These are phyloP conservation scores for Protomyces macrosporus DNA, from an alignment of 1,139 yeast genomes.

Conservation along the genomic window DNA sequence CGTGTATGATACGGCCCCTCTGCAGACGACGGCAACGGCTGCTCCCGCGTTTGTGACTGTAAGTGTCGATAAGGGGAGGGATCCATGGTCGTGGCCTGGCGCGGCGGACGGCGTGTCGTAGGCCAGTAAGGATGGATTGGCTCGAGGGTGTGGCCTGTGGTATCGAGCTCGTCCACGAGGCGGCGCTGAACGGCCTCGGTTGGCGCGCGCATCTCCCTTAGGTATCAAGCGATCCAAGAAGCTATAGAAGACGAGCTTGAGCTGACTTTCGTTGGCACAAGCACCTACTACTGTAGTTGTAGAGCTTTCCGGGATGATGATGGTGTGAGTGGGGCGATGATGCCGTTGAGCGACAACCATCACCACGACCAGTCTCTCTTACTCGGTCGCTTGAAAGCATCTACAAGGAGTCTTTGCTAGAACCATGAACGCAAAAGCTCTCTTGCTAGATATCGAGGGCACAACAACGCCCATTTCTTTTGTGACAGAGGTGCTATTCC, in stretches of 20 bases:
- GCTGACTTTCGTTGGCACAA: no score
- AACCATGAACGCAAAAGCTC: slow-evolving; percentile 1
- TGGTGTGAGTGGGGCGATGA: background rate
- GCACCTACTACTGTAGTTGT: background rate
- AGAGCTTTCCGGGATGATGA: background rate
- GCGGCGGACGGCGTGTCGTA: no score
- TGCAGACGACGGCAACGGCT: no score
- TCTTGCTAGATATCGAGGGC: slow-evolving; percentile 63
- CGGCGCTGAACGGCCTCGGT: background rate
- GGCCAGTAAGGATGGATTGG: background rate
- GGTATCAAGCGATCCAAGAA: no score
- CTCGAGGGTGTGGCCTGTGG: background rate
- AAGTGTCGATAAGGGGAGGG: no score
- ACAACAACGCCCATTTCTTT: slow-evolving; percentile 72
- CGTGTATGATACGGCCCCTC: background rate
- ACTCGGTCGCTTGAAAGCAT: no score
- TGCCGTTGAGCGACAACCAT: background rate
- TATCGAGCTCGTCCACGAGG: background rate
- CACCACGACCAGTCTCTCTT: background rate
- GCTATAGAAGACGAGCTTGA: no score
- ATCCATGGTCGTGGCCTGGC: no score
- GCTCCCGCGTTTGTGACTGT: no score
- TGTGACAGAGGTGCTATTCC: slow-evolving; percentile 44
- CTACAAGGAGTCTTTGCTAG: no score
- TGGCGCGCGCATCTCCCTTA: background rate